Evolutionary conservation across 2,329 filamentous ascomycete genomes (phyloP).

Genomic region (Aspergillus sp.): DNA sequence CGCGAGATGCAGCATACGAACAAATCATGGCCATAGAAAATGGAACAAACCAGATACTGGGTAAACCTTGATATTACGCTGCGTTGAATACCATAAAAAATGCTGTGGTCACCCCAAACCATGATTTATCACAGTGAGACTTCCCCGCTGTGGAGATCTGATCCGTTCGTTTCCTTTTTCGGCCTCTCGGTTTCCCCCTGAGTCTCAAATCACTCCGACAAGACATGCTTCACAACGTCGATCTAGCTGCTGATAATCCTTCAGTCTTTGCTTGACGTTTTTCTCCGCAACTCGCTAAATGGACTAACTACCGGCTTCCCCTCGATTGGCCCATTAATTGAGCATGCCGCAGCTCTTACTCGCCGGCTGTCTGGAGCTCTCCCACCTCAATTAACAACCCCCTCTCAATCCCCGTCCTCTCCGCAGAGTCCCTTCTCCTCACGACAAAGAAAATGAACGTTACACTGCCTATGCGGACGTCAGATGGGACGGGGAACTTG

Average conservation of each 20-base stretch:
- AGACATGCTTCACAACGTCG: slow-evolving; percentile 1
- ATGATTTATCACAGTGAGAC: not conserved
- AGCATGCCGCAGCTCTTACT: slow-evolving; percentile 13
- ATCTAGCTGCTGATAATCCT: slow-evolving; percentile 7
- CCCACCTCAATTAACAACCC: slow-evolving; percentile 11
- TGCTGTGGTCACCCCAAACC: not conserved
- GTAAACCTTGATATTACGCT: not conserved
- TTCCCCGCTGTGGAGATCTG: slow-evolving; percentile 18
- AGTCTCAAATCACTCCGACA: slow-evolving; percentile 2
- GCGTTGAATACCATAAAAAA: not conserved
- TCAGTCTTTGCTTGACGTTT: slow-evolving; percentile 2
- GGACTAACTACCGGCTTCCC: not conserved
- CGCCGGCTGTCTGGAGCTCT: slow-evolving; percentile 11
- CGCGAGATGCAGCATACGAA: not conserved
- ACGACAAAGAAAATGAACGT: slow-evolving; percentile 32
- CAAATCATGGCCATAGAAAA: not conserved
- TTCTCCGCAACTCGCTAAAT: slow-evolving; percentile 4
- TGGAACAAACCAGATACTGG: not conserved
- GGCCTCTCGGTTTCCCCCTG: slow-evolving; percentile 14
- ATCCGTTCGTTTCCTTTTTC: slow-evolving; percentile 5
- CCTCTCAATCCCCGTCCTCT: slow-evolving; percentile 13
- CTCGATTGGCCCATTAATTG: slow-evolving; percentile 11
- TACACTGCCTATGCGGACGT: slow-evolving; percentile 40
- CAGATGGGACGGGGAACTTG: slow-evolving; percentile 48
- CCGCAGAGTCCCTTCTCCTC: slow-evolving; percentile 4